Conservation (phyloP, 73 alveolate species). For the Tetrahymena elliotti region DNA sequence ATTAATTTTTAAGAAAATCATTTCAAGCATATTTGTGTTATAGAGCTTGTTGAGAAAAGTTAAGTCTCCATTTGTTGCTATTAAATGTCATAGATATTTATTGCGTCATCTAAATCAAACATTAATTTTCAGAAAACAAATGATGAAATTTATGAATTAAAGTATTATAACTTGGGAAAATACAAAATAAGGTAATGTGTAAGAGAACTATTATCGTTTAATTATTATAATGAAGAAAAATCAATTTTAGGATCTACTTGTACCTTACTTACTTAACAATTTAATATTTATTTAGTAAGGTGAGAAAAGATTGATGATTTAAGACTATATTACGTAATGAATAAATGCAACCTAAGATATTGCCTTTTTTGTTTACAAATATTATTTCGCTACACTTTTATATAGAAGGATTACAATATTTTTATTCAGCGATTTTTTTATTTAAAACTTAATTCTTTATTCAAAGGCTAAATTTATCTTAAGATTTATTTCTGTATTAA, state of each 20-base stretch:
- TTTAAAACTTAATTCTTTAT: no score
- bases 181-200: no score
- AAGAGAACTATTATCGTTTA: not conserved
- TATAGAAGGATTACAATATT: not conserved
- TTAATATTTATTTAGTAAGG: no score
- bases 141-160: not conserved
- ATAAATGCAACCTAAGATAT: not conserved
- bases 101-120: not conserved
- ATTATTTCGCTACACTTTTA: not conserved
- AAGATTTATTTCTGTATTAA: no score
- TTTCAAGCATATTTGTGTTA: not conserved
- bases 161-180: no score
- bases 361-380: not conserved
- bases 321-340: not conserved
- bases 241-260: no score
- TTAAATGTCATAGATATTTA: not conserved
- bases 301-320: not conserved
- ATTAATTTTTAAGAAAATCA: no score
- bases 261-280: no score
- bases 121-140: no score
- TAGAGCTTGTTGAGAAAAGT: not conserved
- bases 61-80: not conserved
- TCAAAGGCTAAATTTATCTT: not conserved
- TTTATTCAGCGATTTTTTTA: not conserved
- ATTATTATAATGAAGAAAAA: no score